These are phyloP conservation scores for Dactylonectria macrodidyma DNA, from an alignment of 2,329 filamentous ascomycete species.

Conservation along the genomic window DNA sequence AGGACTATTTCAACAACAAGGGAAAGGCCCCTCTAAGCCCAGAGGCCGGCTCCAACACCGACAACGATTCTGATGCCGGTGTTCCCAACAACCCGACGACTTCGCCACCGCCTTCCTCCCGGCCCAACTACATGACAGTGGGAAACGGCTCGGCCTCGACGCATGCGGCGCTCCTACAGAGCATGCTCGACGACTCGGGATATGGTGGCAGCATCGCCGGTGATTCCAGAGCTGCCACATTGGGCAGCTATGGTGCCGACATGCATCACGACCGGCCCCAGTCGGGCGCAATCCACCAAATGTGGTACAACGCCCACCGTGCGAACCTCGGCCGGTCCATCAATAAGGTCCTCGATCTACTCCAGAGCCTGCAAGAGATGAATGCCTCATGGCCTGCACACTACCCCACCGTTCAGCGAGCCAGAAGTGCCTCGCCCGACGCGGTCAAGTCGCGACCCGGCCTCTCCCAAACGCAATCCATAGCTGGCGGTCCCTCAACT, in stretches of 20 bases:
- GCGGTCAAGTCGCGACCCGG: conserved; percentile 71
- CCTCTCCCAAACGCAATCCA: conserved; percentile 75
- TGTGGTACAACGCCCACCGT: conserved; percentile 95
- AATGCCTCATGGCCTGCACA: conserved; percentile 95
- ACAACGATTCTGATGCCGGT: conserved; percentile 39
- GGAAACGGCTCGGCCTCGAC: conserved; percentile 86
- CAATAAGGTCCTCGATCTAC: conserved; percentile 85
- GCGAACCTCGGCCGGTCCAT: conserved; percentile 90
- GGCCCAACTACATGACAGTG: conserved; percentile 87
- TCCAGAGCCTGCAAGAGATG: conserved; percentile 88
- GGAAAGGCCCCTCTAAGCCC: conserved; percentile 62
- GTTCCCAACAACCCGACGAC: conserved; percentile 46
- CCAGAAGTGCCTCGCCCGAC: conserved; percentile 61
- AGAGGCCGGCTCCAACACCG: conserved; percentile 45
- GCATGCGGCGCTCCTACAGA: conserved; percentile 85
- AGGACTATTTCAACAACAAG: conserved; percentile 71
- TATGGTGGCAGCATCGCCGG: conserved; percentile 87
- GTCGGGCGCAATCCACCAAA: conserved; percentile 89
- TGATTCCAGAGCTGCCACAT: conserved; percentile 65
- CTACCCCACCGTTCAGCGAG: conserved; percentile 87
- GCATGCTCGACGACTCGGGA: conserved; percentile 91
- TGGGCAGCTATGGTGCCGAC: conserved; percentile 61
- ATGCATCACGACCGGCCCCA: conserved; percentile 65
- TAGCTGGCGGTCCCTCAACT: conserved; percentile 63
- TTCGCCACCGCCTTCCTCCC: conserved; percentile 49